phyloP scores from a whole-genome alignment of 805 yeast species.

The Metahyphopichia silvanorum region DNA sequence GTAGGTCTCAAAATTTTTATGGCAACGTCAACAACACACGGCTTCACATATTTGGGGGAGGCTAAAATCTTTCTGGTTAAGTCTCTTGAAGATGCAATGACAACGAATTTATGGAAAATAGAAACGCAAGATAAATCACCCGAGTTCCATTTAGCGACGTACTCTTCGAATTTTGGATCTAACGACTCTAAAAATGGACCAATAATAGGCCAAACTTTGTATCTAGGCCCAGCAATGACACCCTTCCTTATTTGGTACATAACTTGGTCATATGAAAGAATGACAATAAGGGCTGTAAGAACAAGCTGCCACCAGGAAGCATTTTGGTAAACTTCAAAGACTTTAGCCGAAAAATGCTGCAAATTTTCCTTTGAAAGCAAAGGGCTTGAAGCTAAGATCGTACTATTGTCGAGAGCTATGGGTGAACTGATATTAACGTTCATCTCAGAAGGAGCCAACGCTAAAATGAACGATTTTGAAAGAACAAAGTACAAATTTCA shows the following conservation, averaged over 20 bases:
- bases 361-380: neutral
- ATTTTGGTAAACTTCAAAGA: slow-evolving; percentile 11
- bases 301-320: slow-evolving; percentile 55
- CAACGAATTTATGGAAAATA: slow-evolving; percentile 96
- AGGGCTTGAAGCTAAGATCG: neutral
- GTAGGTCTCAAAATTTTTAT: slow-evolving; percentile 88
- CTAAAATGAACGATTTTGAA: no score
- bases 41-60: slow-evolving; percentile 86
- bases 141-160: slow-evolving; percentile 88
- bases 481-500: no score
- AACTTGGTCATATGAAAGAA: slow-evolving; percentile 69
- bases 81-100: slow-evolving; percentile 86
- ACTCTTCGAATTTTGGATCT: slow-evolving; percentile 94
- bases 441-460: no score
- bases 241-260: slow-evolving; percentile 80
- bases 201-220: slow-evolving; percentile 89
- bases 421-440: no score
- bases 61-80: slow-evolving; percentile 82
- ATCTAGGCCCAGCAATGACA: slow-evolving; percentile 82
- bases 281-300: slow-evolving; percentile 44
- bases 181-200: slow-evolving; percentile 94
- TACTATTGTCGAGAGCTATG: neutral
- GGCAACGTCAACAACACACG: slow-evolving; percentile 98
- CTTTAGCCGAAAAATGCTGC: slow-evolving; percentile 4
- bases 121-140: slow-evolving; percentile 97